Conservation (phyloP, 1,284 basidiomycete genomes). For the Vanrija pseudolonga region DNA sequence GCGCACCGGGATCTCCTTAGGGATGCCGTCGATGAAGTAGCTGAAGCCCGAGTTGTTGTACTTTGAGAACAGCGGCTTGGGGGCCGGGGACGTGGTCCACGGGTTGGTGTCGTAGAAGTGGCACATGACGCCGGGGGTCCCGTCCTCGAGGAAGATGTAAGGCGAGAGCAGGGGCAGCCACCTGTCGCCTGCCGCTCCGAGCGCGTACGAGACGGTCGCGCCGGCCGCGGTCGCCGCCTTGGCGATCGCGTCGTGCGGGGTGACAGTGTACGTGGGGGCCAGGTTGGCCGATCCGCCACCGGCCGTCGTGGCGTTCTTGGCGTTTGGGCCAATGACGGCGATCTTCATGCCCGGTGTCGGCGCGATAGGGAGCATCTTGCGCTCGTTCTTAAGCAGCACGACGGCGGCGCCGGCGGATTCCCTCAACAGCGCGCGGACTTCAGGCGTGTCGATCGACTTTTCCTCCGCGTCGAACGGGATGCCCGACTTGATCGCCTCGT, state of each 20-base stretch:
- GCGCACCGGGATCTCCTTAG: slow-evolving; percentile 23
- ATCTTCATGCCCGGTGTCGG: slow-evolving; percentile 57
- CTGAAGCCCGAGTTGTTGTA: slow-evolving; percentile 26
- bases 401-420: slow-evolving; percentile 62
- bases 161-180: slow-evolving; percentile 60
- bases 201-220: slow-evolving; percentile 18
- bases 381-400: slow-evolving; percentile 70
- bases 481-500: slow-evolving; percentile 22
- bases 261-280: slow-evolving; percentile 66
- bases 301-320: slow-evolving; percentile 62
- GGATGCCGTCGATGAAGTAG: slow-evolving; percentile 33
- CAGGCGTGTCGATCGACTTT: slow-evolving; percentile 29
- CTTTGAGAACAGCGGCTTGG: slow-evolving; percentile 20
- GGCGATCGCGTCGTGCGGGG: slow-evolving; percentile 65
- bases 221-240: slow-evolving; percentile 15
- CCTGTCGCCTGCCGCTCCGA: slow-evolving; percentile 18
- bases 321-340: slow-evolving; percentile 72
- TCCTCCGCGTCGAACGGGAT: slow-evolving; percentile 48
- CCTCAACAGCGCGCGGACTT: slow-evolving; percentile 56
- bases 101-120: slow-evolving; percentile 12
- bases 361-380: slow-evolving; percentile 59
- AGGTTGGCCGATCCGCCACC: slow-evolving; percentile 74
- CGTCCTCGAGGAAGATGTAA: slow-evolving; percentile 3
- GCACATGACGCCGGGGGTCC: slow-evolving; percentile 21
- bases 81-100: slow-evolving; percentile 5